Evolutionary conservation across 768 basidiomycete genomes (phyloP), one percentile per base, ranked within the genome.

Genomic region (Wakefieldia striispora): DNA sequence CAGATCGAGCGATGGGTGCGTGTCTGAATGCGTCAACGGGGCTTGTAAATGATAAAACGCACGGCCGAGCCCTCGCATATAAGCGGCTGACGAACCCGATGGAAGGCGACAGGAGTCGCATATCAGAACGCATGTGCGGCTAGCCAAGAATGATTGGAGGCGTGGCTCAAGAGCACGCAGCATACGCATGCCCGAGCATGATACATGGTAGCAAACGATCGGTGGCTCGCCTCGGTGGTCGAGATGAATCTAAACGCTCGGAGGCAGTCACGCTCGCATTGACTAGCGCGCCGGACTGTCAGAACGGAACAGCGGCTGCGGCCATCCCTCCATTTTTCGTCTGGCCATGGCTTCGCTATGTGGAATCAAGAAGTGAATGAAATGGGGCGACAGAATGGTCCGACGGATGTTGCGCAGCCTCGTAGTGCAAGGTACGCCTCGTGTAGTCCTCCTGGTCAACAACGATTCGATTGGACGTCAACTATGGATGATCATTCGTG

Each of bases 401-500:
- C 40, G 23, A 44, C 50, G 37, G 43, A 41, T 45, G 55, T 31
- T 53, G 43, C 61, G 41, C 55, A 50, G 55, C 52, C 49, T 53
- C 20, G 49, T 31, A 33, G 24, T 7, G 38, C 43, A 16, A 35
- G 36, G 26, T n/a, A 44, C 46, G 43, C 62, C 62, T 59, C 62
- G 54, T 65, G 62, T 51, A 34, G 37, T 40, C 60, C 61, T 65
- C 43, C 60, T 54, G 57, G 63, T 20, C 6, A 52, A 53, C 47
- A 20, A 41, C 43, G 43, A 45, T 46, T 56, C 21, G 51, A 50
- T 24, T 40, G 37, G 29, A 31, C n/a, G 20, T 37, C 33, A 34
- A 31, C 19, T 7, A 33, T 31, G 40, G 16, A 34, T 31, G 29
- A 31, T 40, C 43, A 20, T 29, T 26, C 26, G 8, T 26, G 26